Base-by-base conservation (phyloP, 1,139 yeast species). In the Pichia inconspicua region DNA sequence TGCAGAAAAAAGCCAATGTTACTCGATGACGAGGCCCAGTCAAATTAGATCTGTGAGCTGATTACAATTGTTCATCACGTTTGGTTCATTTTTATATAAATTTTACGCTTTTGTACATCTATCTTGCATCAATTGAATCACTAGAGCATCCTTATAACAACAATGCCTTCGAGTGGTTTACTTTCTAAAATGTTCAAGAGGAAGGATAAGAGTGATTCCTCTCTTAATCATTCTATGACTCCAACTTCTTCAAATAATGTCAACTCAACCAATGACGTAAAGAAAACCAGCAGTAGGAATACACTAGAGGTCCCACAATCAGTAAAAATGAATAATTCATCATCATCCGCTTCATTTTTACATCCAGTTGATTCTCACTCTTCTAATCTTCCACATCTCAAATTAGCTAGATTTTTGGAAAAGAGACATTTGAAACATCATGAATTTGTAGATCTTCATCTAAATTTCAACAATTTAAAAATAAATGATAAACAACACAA, bases 341-440 rank as follows among this genome's bases (percentile, higher is more conserved):
- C 42, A 5, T 49, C 52, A 5, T 51, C 53, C 2, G 14, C 44
- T 7, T 51, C 53, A 12, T 15, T 42, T 1, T 40, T 50, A 17
- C 52, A 48, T 25, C 48, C 50, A 1, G 48, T 50, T 5, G 53
- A 50, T 34, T 50, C 53, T 4, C 51, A 48, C 35, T 31, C 45
- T 38, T 31, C 46, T 8, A 48, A 48, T 35, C 10, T 43, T 10
- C 56, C 49, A 11, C 54, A 53, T 41, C 31, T 51, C 8, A 51
- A 48, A 31, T 45, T 53, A 30, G 49, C 54, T 4, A 45, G 56
- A 31, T 53, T 53, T 38, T 43, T 53, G 27, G 56, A 53, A 28
- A 53, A 53, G 40, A 49, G 49, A 41, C 52, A 51, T 47, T 27
- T 40, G 5, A 48, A 43, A 15, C 48, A 48, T 30, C 41, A 35